Evolutionary conservation across 2,329 filamentous ascomycete genomes (phyloP), one percentile per base, ranked within the genome.

Genomic region (Dactylellina cionopaga): DNA sequence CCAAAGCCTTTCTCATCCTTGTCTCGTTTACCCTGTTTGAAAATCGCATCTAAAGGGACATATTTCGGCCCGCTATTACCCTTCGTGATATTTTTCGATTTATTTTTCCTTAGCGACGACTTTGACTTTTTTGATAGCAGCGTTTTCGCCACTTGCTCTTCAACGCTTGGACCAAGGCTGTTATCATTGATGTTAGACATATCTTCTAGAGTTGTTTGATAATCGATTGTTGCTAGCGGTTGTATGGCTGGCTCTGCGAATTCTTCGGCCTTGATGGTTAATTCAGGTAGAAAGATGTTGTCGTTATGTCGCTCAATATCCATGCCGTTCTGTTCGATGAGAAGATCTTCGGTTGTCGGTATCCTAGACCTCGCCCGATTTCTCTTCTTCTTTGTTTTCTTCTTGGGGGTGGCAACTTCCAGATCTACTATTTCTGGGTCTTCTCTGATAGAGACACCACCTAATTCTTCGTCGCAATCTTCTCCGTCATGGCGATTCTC

Each of bases 21-120:
- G 2, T 10, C 15, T 7, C 47, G 25, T 24, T 71, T 71, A 2
- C 51, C 17, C 24, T 71, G 58, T n/a, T 59, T 71, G 29, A 71
- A 71, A 17, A 71, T 29, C 13, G 44, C 55, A 31, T 44, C 41
- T 4, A 70, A 2, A 9, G 41, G 13, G 9, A 52, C 31, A 44
- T 59, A 25, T 22, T 31, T 71, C 10, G 51, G 15, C 17, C 39
- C 52, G 22, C 58, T 25, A n/a, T 46, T 64, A 10, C 13, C 15
- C 43, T 64, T 70, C 3, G 22, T 6, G 22, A 46, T 37, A 3
- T 24, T 55, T 47, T 15, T 43, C 13, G 64, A 29, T 10, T 19
- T 70, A 10, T 27, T 6, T 43, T 70, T 70, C n/a, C 56, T 52
- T 1, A 51, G 29, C 1, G 39, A 49, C 2, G 55, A 29, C 17